Evolutionary conservation across 2,329 filamentous ascomycete species (phyloP).

Genomic region (Leptographium flavum): DNA sequence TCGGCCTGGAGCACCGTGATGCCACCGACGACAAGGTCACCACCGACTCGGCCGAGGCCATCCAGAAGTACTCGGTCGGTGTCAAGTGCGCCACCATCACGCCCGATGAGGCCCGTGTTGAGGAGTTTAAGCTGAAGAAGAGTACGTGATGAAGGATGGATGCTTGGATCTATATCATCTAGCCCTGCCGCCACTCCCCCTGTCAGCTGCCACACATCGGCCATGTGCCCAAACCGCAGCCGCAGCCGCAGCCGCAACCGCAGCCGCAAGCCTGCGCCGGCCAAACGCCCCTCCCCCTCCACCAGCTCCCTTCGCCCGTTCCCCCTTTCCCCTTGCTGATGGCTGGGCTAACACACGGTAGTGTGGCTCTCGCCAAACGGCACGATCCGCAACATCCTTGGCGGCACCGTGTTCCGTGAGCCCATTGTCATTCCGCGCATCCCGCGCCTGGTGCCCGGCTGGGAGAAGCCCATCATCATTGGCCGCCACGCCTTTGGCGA

Average conservation of each 20-base stretch:
- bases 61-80: constrained; percentile 97
- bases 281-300: background rate
- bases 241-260: too few relatives aligned
- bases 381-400: constrained; percentile 61
- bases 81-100: constrained; percentile 99
- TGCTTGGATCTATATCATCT: too few relatives aligned
- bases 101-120: constrained; percentile 85
- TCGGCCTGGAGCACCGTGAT: constrained; percentile 88
- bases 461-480: constrained; percentile 99
- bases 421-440: constrained; percentile 93
- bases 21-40: constrained; percentile 95
- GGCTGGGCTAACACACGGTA: constrained; percentile 19
- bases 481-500: constrained; percentile 97
- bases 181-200: background rate
- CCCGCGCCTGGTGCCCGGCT: constrained; percentile 85
- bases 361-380: constrained; percentile 99
- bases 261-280: too few relatives aligned
- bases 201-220: too few relatives aligned
- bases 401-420: constrained; percentile 97
- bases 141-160: constrained; percentile 59
- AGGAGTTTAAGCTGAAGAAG: constrained; percentile 98
- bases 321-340: background rate
- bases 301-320: constrained; percentile 1
- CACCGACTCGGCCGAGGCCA: constrained; percentile 84
- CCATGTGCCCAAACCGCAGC: too few relatives aligned